Percentiles rank a stretch among this genome's conserved stretches.
Conservation (phyloP, 306 rosid species). For the Corylus heterophylla region DNA sequence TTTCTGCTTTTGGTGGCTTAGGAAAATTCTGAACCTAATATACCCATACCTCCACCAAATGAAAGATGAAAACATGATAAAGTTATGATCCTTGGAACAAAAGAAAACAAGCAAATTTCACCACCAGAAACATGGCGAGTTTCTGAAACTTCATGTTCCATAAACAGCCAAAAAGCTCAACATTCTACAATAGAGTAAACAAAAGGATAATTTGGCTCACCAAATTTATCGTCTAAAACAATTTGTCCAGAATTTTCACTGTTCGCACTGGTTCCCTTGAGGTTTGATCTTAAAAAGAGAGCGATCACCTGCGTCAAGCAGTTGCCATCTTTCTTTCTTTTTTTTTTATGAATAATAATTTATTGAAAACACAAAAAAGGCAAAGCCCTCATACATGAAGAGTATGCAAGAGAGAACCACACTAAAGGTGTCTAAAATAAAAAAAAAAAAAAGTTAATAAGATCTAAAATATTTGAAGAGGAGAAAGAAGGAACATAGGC, state of each 20-base stretch:
- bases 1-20: not conserved
- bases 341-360: too few species aligned
- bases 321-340: slow-evolving; percentile 5
- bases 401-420: too few species aligned
- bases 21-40: not conserved
- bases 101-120: not conserved
- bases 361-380: too few species aligned
- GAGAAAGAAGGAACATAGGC: too few species aligned
- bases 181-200: slow-evolving; percentile 6
- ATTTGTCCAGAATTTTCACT: slow-evolving; percentile 40
- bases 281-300: slow-evolving; percentile 83
- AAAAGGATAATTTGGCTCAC: slow-evolving; percentile 42
- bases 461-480: too few species aligned
- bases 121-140: not conserved
- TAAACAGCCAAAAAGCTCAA: not conserved
- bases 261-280: slow-evolving; percentile 46
- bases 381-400: too few species aligned
- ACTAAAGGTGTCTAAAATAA: too few species aligned
- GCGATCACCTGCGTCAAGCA: slow-evolving; percentile 66
- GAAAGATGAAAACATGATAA: not conserved
- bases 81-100: too few species aligned
- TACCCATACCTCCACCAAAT: not conserved
- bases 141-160: not conserved
- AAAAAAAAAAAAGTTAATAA: too few species aligned
- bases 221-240: slow-evolving; percentile 41